Percentiles rank a stretch among this genome's conserved stretches.
These are phyloP conservation scores for Escovopsis weberi DNA, from an alignment of 2,329 filamentous ascomycete genomes.

Conservation along the genomic window DNA sequence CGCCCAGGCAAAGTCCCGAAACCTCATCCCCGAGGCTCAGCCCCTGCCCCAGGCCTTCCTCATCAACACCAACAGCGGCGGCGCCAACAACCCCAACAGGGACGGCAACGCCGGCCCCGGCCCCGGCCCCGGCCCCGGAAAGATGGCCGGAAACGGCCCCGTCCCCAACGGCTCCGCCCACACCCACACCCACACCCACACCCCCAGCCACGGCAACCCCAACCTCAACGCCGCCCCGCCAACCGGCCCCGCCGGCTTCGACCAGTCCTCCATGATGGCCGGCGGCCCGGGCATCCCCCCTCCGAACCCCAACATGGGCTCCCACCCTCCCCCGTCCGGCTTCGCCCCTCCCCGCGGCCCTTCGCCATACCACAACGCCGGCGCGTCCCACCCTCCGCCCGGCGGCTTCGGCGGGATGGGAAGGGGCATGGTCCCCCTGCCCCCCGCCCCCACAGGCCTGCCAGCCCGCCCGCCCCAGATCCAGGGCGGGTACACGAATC, in stretches of 20 bases:
- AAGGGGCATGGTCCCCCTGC: slow-evolving; percentile 24
- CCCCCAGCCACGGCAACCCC: slow-evolving; percentile 11
- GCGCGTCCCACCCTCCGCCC: slow-evolving; percentile 12
- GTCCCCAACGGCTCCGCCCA: not conserved
- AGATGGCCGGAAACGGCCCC: too few relatives aligned
- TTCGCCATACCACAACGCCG: slow-evolving; percentile 19
- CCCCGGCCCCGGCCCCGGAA: too few relatives aligned
- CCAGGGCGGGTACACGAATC: slow-evolving; percentile 30
- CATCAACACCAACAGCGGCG: slow-evolving; percentile 6
- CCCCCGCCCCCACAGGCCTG: slow-evolving; percentile 34
- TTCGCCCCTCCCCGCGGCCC: slow-evolving; percentile 23
- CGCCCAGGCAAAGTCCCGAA: slow-evolving; percentile 84
- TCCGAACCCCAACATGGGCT: slow-evolving; percentile 11
- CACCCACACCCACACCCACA: too few relatives aligned
- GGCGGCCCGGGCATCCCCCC: slow-evolving; percentile 10
- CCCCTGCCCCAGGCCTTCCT: slow-evolving; percentile 63
- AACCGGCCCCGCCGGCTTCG: slow-evolving; percentile 18
- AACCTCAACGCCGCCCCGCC: slow-evolving; percentile 6
- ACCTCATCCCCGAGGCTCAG: slow-evolving; percentile 70
- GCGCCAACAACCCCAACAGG: not conserved
- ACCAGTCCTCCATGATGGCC: slow-evolving; percentile 16
- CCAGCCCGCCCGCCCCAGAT: slow-evolving; percentile 35
- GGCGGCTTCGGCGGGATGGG: slow-evolving; percentile 8
- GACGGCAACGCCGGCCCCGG: too few relatives aligned
- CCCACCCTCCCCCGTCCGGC: slow-evolving; percentile 20